A percentile compares a stretch with the other conserved stretches of the same genome.
Evolutionary conservation across 1,139 yeast species (phyloP).

Genomic region (Meyerozyma elateridarum): DNA sequence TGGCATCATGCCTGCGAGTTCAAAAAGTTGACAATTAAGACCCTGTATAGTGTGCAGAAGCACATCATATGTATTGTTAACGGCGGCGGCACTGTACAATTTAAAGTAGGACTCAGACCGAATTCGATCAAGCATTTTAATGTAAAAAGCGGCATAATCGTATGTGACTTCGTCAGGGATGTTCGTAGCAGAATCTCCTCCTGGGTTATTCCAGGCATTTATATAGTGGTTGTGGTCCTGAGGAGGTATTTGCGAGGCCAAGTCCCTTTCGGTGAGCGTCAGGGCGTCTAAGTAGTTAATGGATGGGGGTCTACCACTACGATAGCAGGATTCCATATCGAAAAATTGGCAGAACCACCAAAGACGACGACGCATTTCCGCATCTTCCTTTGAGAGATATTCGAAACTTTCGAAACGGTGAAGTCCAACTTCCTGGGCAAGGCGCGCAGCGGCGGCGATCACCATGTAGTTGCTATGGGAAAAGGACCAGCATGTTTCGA

Average conservation of each 20-base stretch:
- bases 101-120: constrained; percentile 25
- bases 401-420: constrained; percentile 51
- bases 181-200: background rate
- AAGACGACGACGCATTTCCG: constrained; percentile 32
- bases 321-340: constrained; percentile 53
- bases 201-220: too few relatives aligned
- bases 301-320: constrained; percentile 58
- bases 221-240: too few relatives aligned
- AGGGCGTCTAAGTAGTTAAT: constrained; percentile 46
- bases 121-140: constrained; percentile 22
- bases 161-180: constrained; percentile 4
- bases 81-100: constrained; percentile 27
- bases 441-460: constrained; percentile 49
- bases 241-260: background rate
- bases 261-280: constrained; percentile 7
- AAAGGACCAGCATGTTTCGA: constrained; percentile 39
- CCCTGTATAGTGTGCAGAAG: constrained; percentile 16
- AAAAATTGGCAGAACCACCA: constrained; percentile 56
- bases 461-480: constrained; percentile 43
- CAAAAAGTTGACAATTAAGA: constrained; percentile 20
- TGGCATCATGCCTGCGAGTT: constrained; percentile 13
- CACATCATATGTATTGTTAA: constrained; percentile 14
- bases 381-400: constrained; percentile 34
- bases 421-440: constrained; percentile 62
- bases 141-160: constrained; percentile 9